Conservation (phyloP, 371 early-diverging fungal species). For the Scutellospora calospora region DNA sequence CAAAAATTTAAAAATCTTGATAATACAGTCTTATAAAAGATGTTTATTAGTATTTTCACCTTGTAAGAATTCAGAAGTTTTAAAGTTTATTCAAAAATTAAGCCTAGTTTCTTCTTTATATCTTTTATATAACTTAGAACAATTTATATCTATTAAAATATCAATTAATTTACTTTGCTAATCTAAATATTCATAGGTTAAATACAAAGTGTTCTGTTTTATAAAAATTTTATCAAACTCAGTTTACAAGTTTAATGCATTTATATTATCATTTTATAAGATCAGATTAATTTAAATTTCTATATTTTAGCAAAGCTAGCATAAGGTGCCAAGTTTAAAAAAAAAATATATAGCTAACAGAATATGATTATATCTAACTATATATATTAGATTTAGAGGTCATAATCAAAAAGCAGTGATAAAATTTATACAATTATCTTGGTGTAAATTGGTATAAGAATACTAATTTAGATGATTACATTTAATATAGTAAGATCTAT, state of each 20-base stretch:
- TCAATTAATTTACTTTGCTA: background rate
- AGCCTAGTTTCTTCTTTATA: too few species aligned
- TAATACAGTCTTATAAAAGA: too few species aligned
- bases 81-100: too few species aligned
- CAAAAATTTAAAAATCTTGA: too few species aligned
- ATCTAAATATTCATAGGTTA: constrained; percentile 4
- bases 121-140: constrained; percentile 34
- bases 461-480: constrained; percentile 13
- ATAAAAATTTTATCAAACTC: background rate
- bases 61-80: too few species aligned
- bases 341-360: too few species aligned
- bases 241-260: background rate
- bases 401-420: background rate
- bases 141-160: too few species aligned
- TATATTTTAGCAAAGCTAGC: too few species aligned
- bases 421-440: background rate
- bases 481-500: constrained; percentile 34
- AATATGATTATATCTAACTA: too few species aligned
- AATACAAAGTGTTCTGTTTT: background rate
- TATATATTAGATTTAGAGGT: too few species aligned
- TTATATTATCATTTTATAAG: background rate
- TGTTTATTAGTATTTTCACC: too few species aligned
- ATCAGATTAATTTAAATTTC: background rate
- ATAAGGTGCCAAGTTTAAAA: too few species aligned
- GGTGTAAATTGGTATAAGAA: background rate